Evolutionary conservation across 2,329 filamentous ascomycete species (phyloP).

Genomic region (Cadophora sp.): DNA sequence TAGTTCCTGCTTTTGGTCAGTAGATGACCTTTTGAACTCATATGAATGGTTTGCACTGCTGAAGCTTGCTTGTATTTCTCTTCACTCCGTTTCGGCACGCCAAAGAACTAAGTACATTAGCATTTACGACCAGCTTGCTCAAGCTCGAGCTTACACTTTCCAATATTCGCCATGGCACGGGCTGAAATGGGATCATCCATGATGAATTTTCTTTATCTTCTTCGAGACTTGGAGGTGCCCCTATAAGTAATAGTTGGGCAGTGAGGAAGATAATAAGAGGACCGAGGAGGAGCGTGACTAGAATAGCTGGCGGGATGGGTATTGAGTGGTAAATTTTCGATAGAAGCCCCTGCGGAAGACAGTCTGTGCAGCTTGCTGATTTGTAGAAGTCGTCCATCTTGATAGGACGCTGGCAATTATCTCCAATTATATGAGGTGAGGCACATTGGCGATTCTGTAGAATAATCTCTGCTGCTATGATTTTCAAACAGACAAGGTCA

Average conservation of each 20-base stretch:
- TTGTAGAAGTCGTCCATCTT: constrained; percentile 38
- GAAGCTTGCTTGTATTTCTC: constrained; percentile 35
- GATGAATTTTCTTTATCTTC: constrained; percentile 44
- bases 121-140: background rate
- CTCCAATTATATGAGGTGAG: background rate
- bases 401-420: background rate
- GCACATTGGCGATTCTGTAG: background rate
- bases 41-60: constrained; percentile 33
- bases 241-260: constrained; percentile 38
- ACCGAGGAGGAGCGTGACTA: constrained; percentile 33
- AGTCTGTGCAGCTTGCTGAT: constrained; percentile 7
- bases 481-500: background rate
- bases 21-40: constrained; percentile 43
- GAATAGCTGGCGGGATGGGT: constrained; percentile 22
- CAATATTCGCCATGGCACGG: constrained; percentile 22
- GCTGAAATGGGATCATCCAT: constrained; percentile 44
- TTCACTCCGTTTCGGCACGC: constrained; percentile 35
- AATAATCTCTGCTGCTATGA: background rate
- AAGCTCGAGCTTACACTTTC: background rate
- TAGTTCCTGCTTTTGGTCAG: constrained; percentile 43
- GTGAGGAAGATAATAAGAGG: constrained; percentile 33
- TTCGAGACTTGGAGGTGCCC: constrained; percentile 16
- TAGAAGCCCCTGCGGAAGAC: constrained; percentile 11
- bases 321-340: constrained; percentile 17
- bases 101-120: constrained; percentile 41